Base-by-base conservation (phyloP, 257 asterid species). In the Paulownia fortunei region DNA sequence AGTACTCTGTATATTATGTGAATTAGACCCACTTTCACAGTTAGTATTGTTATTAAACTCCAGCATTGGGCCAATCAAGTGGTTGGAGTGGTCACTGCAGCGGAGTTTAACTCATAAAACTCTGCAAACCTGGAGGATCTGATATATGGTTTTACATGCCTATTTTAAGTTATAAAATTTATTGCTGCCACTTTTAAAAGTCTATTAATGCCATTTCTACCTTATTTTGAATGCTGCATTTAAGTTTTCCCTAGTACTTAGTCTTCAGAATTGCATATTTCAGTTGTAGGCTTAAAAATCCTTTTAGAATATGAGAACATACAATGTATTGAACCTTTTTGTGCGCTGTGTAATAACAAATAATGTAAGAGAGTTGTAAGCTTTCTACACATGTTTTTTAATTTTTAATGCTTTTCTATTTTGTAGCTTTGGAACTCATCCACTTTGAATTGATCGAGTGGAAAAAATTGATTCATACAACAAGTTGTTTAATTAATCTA, bases 401-500 rank as follows among this genome's bases (percentile, higher is more conserved):
- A 59, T 37, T 79, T 52, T 36, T 34, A 37, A 41, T 42, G 18
- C 3, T 65, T 24, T 74, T 36, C 26, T 41, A 8, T 56, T 62
- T 18, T 44, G 47, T 32, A 23, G 27, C 18, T 15, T 47, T 47
- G 23, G 34, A 30, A 32, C 2, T 26, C 36, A 15, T 34, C 65
- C 39, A 36, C 55, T 66, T 52, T 80, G 65, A 58, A 69, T 52
- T 61, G 56, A 66, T n/a, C 39, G 26, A 42, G 21, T 78, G 61
- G 69, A 56, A 37, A 27, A 23, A 16, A 1, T 24, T 8, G 26
- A 3, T 18, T 41, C 27, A 36, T 37, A n/a, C 47, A 16, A 73
- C 30, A 9, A 55, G 60, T 44, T 63, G 39, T 63, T 67, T 27
- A 42, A 24, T 63, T 58, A 70, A 54, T 15, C 12, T 26, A 30